Conservation (phyloP, 2,329 filamentous ascomycete species). For the Xylaria sp. region DNA sequence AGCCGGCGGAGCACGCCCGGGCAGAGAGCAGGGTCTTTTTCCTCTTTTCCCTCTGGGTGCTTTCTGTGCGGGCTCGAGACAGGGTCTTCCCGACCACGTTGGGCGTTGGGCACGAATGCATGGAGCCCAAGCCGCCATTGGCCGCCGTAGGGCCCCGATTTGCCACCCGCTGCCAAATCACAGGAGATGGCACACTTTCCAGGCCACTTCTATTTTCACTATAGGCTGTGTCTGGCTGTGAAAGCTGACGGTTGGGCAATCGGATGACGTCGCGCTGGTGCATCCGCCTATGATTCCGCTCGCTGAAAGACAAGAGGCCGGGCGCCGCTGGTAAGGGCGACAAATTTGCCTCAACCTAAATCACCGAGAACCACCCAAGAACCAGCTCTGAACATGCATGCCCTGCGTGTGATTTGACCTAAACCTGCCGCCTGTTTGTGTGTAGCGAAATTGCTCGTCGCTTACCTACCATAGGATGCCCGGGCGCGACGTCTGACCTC, state of each 20-base stretch:
- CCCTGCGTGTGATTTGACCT: constrained; percentile 32
- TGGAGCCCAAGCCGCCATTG: constrained; percentile 44
- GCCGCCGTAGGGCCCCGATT: constrained; percentile 33
- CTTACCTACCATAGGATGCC: constrained; percentile 1
- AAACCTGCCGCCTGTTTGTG: constrained; percentile 17
- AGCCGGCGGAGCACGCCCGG: constrained; percentile 38
- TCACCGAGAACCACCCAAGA: constrained; percentile 28
- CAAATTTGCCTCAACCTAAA: constrained; percentile 31
- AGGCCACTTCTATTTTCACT: constrained; percentile 27
- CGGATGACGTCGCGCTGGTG: constrained; percentile 38
- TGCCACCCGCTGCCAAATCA: constrained; percentile 43
- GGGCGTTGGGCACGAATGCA: constrained; percentile 48
- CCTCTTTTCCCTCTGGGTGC: constrained; percentile 18
- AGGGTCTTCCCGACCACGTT: constrained; percentile 38
- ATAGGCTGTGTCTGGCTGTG: constrained; percentile 5
- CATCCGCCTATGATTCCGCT: constrained; percentile 29
- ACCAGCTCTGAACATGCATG: constrained; percentile 30
- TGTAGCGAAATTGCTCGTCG: constrained; percentile 26
- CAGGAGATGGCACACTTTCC: constrained; percentile 24
- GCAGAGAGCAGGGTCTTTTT: constrained; percentile 17
- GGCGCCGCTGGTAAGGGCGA: constrained; percentile 20
- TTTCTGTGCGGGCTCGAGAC: constrained; percentile 33
- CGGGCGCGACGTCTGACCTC: constrained; percentile 28
- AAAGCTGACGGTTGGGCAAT: constrained; percentile 39
- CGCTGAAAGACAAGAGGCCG: constrained; percentile 15